phyloP scores from a whole-genome alignment of 257 asterid species.

The Paulownia fortunei region DNA sequence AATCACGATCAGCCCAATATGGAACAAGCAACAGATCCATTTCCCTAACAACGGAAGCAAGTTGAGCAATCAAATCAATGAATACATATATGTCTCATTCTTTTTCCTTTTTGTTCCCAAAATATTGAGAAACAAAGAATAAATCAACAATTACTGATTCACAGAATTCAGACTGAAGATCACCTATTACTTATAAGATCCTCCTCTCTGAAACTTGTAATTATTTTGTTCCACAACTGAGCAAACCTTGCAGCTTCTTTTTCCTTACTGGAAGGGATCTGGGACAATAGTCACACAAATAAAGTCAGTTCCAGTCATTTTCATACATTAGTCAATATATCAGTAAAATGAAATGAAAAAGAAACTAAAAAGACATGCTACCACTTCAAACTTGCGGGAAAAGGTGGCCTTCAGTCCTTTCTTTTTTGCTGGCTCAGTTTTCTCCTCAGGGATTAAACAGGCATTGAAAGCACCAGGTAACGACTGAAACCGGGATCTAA shows the following conservation, averaged over 20 bases:
- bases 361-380: conserved; percentile 30
- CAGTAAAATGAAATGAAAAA: conserved; percentile 25
- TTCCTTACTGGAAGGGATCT: conserved; percentile 88
- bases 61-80: conserved; percentile 26
- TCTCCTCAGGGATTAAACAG: conserved; percentile 90
- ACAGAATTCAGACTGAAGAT: conserved; percentile 26
- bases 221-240: conserved; percentile 97
- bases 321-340: conserved; percentile 6
- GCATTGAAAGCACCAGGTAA: conserved; percentile 95
- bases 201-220: conserved; percentile 97
- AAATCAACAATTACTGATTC: conserved; percentile 4
- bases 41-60: conserved; percentile 65
- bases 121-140: conserved; percentile 23
- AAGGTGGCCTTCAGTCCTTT: conserved; percentile 96
- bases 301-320: conserved; percentile 13
- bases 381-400: conserved; percentile 88
- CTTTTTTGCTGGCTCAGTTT: conserved; percentile 69
- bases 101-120: conserved; percentile 5
- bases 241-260: conserved; percentile 98
- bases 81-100: conserved; percentile 20
- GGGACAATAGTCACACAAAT: conserved; percentile 31
- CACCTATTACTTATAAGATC: conserved; percentile 95
- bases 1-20: conserved; percentile 97
- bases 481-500: conserved; percentile 89
- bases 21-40: conserved; percentile 99